Evolutionary conservation across 345 rosid genomes (phyloP).

Genomic region (Rhizophora apiculata): DNA sequence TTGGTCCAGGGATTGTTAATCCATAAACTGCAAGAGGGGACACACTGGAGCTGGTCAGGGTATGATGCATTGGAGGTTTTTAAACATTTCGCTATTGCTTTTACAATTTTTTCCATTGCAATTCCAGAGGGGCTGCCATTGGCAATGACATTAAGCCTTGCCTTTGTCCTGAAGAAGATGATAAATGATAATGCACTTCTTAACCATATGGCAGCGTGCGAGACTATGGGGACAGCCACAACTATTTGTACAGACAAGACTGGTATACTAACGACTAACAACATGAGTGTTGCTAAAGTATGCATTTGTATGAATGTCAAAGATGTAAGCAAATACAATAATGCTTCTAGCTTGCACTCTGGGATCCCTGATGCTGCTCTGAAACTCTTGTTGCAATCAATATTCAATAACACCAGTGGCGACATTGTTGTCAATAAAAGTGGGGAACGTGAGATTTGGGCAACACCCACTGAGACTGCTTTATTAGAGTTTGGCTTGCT

Average conservation of each 20-base stretch:
- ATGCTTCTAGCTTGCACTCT: conserved; percentile 45
- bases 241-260: conserved; percentile 90
- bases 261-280: conserved; percentile 85
- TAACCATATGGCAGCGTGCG: conserved; percentile 91
- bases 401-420: conserved; percentile 83
- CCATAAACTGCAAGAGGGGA: conserved; percentile 48
- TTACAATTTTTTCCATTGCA: conserved; percentile 88
- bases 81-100: conserved; percentile 82
- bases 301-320: conserved; percentile 67
- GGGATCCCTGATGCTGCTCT: conserved; percentile 54
- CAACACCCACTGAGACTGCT: conserved; percentile 88
- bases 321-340: conserved; percentile 38
- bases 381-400: conserved; percentile 66
- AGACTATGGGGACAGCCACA: conserved; percentile 94
- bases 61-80: conserved; percentile 73
- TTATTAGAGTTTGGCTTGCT: conserved; percentile 72
- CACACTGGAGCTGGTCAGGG: conserved; percentile 62
- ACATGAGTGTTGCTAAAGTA: conserved; percentile 81
- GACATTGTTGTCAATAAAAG: conserved; percentile 66
- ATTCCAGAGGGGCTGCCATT: conserved; percentile 93
- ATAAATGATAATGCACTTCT: conserved; percentile 95
- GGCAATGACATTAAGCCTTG: conserved; percentile 91
- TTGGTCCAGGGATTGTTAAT: conserved; percentile 64
- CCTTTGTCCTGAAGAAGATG: conserved; percentile 96
- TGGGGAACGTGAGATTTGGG: conserved; percentile 69